A percentile compares a stretch with the other conserved stretches of the same genome.
phyloP scores from a whole-genome alignment of 2,329 filamentous ascomycete species.

The Tolypocladium capitatum region DNA sequence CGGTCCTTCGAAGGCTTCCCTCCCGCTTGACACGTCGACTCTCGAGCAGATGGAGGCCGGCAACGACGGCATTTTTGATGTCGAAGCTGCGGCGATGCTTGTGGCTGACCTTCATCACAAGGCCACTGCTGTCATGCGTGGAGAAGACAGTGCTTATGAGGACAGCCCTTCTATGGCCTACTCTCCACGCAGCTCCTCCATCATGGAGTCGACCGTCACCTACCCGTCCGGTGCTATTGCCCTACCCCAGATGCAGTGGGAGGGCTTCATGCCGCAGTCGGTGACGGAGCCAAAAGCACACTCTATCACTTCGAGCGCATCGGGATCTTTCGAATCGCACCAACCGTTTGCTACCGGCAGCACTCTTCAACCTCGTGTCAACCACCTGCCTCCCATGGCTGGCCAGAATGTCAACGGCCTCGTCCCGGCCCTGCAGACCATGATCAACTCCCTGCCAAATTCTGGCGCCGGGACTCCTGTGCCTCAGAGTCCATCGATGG shows the following conservation, averaged over 20 bases:
- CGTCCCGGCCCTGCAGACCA: slow-evolving; percentile 54
- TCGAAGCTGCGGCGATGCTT: slow-evolving; percentile 95
- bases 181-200: slow-evolving; percentile 54
- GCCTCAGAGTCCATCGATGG: slow-evolving; percentile 61
- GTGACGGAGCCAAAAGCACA: slow-evolving; percentile 62
- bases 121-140: slow-evolving; percentile 58
- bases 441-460: slow-evolving; percentile 58
- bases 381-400: slow-evolving; percentile 55
- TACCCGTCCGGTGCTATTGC: slow-evolving; percentile 71
- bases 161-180: slow-evolving; percentile 52
- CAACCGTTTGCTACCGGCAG: slow-evolving; percentile 47
- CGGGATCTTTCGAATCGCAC: slow-evolving; percentile 55
- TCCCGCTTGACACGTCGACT: slow-evolving; percentile 69
- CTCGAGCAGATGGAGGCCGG: slow-evolving; percentile 87
- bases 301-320: slow-evolving; percentile 53
- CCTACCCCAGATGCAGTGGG: slow-evolving; percentile 82
- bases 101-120: slow-evolving; percentile 98
- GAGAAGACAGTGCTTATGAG: slow-evolving; percentile 42
- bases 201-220: slow-evolving; percentile 65
- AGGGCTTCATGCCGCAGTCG: slow-evolving; percentile 64
- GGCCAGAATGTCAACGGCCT: slow-evolving; percentile 48
- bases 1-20: slow-evolving; percentile 60
- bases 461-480: slow-evolving; percentile 58
- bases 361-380: slow-evolving; percentile 42
- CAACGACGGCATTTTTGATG: slow-evolving; percentile 83